Evolutionary conservation across 1,139 yeast species (phyloP), one percentile per base, ranked within the genome.

Genomic region (Kodamaea derodonti): DNA sequence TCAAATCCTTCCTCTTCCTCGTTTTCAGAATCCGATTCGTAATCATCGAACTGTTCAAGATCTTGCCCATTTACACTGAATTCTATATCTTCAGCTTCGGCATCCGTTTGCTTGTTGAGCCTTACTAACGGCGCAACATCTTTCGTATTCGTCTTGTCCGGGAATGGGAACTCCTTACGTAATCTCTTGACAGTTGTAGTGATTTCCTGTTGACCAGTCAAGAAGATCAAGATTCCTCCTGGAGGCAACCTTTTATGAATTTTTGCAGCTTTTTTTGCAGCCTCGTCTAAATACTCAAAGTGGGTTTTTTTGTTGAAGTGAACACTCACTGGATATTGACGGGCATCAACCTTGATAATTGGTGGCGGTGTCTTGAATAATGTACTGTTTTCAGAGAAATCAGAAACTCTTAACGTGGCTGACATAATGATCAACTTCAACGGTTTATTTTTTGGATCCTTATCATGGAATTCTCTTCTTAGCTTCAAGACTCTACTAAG

Each of bases 121-220:
- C 72, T 67, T 14, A 85, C 75, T 26, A 70, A 54, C 3, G 64
- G 64, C 4, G 62, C 66, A 2, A 46, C 46, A 20, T 34, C 38
- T 4, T 27, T 31, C 16, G 44, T 42, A 22, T 32, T 34, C 16
- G 42, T 42, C 22, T 56, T 51, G 24, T 61, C 58, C 8, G 71
- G 67, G 40, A 74, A 69, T 3, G 95, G 92, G 49, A 86, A 88
- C 40, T 84, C 83, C 23, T 70, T 63, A 38, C 81, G 68, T 35
- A 94, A 64, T 42, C 69, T 72, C 44, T 80, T 82, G 7, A 90
- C 95, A 60, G 88, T 70, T 4, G 77, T 72, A 6, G 78, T 75
- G 48, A 94, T 94, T 55, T 94, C 99, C 45, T 84, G 84, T 53
- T 90, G 96, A 45, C 98, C 97, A 0, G 98, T 94, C 56, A 94